These are phyloP conservation scores for Penicillium robsamsonii DNA, from an alignment of 495 filamentous ascomycete species.

Conservation along the genomic window DNA sequence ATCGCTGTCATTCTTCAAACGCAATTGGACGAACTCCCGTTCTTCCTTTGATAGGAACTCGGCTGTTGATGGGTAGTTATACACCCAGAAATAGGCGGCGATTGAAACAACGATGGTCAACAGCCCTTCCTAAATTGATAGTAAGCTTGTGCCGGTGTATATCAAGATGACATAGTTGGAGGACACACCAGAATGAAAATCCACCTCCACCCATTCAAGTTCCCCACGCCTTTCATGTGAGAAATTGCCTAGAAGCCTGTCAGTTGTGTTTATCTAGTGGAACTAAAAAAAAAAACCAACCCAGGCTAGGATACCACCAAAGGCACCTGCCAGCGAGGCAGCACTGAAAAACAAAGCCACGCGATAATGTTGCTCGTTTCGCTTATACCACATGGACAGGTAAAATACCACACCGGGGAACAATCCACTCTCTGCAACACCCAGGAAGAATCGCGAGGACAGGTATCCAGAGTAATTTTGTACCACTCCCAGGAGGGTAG, in stretches of 20 bases:
- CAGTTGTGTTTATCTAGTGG: background rate
- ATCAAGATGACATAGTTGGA: background rate
- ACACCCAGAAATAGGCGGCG: constrained; percentile 65
- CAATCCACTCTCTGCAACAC: constrained; percentile 52
- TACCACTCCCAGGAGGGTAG: constrained; percentile 67
- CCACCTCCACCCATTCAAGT: constrained; percentile 74
- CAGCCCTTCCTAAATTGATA: constrained; percentile 56
- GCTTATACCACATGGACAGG: constrained; percentile 82
- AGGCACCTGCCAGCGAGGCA: constrained; percentile 73
- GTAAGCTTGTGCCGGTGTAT: constrained; percentile 13
- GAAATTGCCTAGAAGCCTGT: constrained; percentile 40
- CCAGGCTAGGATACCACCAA: constrained; percentile 74
- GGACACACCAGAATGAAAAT: constrained; percentile 67
- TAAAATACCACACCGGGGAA: constrained; percentile 80
- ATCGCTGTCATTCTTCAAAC: constrained; percentile 60
- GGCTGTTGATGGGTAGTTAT: constrained; percentile 69
- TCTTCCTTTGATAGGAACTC: constrained; percentile 66
- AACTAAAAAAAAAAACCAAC: constrained; percentile 14
- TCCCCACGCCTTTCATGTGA: constrained; percentile 63
- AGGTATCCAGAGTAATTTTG: constrained; percentile 65
- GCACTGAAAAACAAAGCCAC: constrained; percentile 75
- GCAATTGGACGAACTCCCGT: constrained; percentile 54
- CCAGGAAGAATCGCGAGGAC: constrained; percentile 49
- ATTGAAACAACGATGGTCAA: constrained; percentile 63
- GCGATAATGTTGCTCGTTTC: constrained; percentile 68